Base-by-base conservation (phyloP, 768 basidiomycete species). In the Hygrophorus pudorinus region DNA sequence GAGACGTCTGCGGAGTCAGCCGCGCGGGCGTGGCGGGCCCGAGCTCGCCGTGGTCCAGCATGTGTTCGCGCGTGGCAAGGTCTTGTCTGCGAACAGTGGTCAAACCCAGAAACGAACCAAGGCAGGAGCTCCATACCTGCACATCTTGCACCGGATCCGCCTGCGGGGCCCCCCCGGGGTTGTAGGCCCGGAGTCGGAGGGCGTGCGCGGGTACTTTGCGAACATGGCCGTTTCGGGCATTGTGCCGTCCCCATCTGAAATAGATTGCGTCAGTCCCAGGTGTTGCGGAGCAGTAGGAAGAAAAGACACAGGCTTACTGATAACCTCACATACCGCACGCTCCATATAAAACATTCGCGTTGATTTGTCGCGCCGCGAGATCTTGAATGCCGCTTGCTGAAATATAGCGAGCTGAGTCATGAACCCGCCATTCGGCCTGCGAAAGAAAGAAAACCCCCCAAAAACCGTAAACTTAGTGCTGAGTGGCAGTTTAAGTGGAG, bases 111-210 rank as follows among this genome's bases (percentile, higher is more conserved):
- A n/a, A n/a, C n/a, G n/a, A 13, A 4, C 11, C 6, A 14, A 0
- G 35, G 16, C 2, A 18, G 30, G 12, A 38, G 17, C 4, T 9
- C 72, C 40, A 47, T n/a, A 81, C 85, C 88, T 72, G 68, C 92
- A 94, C 81, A 85, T 88, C 63, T 86, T 91, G 63, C 92, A 96
- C 56, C 92, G 71, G 56, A 96, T 91, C 32, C 82, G 75, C 32
- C 73, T 60, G 12, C 67, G 63, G 9, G 68, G 60, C 40, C 58
- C 71, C 29, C 66, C 65, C 0, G 86, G 81, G 0, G 84, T 81
- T 3, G 72, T 60, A 1, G 81, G 76, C 0, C 63, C 59, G 0
- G 81, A 79, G 51, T 78, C 75, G 1, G 74, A 68, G 0, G 84
- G 79, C 0, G 80, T 78, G 12, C 71, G 68, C 10, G 85, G 85